These are phyloP conservation scores for Porpolomopsis calyptriformis DNA, from an alignment of 768 basidiomycete genomes.

Conservation along the genomic window DNA sequence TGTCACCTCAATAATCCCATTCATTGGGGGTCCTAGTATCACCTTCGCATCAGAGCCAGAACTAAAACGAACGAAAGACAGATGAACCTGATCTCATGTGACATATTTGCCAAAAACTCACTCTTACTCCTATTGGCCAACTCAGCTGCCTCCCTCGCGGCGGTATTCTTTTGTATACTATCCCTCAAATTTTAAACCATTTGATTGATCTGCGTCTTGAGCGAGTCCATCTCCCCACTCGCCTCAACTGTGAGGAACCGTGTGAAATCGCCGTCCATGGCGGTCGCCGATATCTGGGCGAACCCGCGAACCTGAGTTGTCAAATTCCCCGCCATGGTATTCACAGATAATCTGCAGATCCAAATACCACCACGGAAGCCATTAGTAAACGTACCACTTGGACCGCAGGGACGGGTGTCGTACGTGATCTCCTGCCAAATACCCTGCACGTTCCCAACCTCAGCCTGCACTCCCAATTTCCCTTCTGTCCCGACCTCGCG, in stretches of 20 bases:
- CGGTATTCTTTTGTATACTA: constrained; percentile 96
- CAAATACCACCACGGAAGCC: no score
- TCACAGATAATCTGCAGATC: constrained; percentile 86
- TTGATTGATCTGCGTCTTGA: constrained; percentile 99
- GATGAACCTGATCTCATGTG: constrained; percentile 83
- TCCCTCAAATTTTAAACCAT: constrained; percentile 97
- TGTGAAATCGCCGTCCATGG: constrained; percentile 98
- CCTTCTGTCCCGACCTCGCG: no score
- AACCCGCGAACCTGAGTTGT: constrained; percentile 99
- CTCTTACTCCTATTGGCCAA: constrained; percentile 95
- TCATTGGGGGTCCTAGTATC: constrained; percentile 90
- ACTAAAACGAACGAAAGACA: not conserved
- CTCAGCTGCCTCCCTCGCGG: constrained; percentile 94
- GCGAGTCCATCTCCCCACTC: constrained; percentile 95
- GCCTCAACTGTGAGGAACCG: constrained; percentile 99
- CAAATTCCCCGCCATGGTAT: constrained; percentile 93
- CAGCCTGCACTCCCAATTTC: no score
- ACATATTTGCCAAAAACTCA: constrained; percentile 99
- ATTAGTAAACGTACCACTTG: no score
- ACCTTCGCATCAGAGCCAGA: not conserved
- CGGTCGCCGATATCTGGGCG: constrained; percentile 95
- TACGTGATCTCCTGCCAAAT: no score
- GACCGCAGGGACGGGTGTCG: no score
- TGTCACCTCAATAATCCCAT: constrained; percentile 99
- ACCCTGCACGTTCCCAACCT: no score